Conservation (phyloP, 2,329 filamentous ascomycete species). For the Cadophora luteo-olivacea region DNA sequence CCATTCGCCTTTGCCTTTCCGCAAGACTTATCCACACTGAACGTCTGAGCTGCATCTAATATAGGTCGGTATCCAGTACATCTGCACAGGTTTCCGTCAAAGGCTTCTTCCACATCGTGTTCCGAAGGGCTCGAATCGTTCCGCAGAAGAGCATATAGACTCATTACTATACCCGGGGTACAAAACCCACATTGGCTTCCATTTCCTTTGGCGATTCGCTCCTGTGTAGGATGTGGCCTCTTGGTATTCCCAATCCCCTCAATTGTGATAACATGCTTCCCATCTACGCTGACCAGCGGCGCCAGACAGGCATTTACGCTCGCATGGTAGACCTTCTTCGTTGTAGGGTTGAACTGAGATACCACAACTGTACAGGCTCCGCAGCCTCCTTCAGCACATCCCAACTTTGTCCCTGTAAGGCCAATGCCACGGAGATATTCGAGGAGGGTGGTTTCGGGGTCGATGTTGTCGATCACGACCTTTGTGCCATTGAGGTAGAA, state of each 20-base stretch:
- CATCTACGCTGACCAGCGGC: slow-evolving; percentile 89
- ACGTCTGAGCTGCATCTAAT: slow-evolving; percentile 90
- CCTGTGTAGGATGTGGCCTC: slow-evolving; percentile 86
- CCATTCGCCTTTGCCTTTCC: slow-evolving; percentile 57
- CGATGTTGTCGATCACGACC: slow-evolving; percentile 82
- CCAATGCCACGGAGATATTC: slow-evolving; percentile 94
- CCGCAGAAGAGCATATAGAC: slow-evolving; percentile 87
- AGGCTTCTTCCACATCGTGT: slow-evolving; percentile 91
- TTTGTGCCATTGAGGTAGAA: slow-evolving; percentile 97
- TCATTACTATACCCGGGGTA: slow-evolving; percentile 98
- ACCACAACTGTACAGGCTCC: slow-evolving; percentile 96
- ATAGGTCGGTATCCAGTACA: slow-evolving; percentile 97
- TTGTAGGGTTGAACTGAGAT: slow-evolving; percentile 86
- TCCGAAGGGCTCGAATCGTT: slow-evolving; percentile 81
- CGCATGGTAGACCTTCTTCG: slow-evolving; percentile 91
- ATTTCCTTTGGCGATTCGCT: slow-evolving; percentile 88
- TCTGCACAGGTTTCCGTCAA: slow-evolving; percentile 92
- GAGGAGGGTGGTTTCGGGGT: slow-evolving; percentile 89
- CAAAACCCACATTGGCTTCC: slow-evolving; percentile 95
- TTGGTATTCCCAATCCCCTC: slow-evolving; percentile 93
- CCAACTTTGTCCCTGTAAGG: slow-evolving; percentile 93
- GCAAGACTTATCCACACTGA: slow-evolving; percentile 61
- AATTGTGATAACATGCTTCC: slow-evolving; percentile 97
- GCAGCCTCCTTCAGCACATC: slow-evolving; percentile 95
- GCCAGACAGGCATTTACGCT: slow-evolving; percentile 96